Percentiles rank a stretch among this genome's conserved stretches.
Conservation (phyloP, 257 asterid genomes). For the Capsicum rhomboideum region DNA sequence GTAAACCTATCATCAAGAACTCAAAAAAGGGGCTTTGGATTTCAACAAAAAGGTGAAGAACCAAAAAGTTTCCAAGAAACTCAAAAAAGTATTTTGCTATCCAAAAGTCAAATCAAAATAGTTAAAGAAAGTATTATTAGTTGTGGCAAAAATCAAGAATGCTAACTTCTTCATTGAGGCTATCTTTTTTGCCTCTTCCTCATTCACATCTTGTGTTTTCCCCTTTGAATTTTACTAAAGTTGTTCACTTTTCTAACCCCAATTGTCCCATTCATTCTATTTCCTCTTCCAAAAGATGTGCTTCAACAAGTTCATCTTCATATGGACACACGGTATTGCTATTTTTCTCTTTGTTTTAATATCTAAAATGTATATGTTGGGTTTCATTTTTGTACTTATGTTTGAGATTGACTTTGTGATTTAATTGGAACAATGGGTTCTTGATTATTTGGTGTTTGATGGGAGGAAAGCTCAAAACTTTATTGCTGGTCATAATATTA, state of each 20-base stretch:
- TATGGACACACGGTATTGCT: conserved; percentile 6
- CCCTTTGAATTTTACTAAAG: background rate
- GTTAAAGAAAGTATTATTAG: background rate
- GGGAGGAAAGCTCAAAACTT: background rate
- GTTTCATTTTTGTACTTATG: background rate
- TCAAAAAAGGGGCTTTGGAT: background rate
- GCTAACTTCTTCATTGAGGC: conserved; percentile 34
- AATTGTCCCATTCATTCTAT: conserved; percentile 3
- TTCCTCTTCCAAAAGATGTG: conserved; percentile 16
- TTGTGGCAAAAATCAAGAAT: conserved; percentile 11
- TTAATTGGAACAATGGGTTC: background rate
- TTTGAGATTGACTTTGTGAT: background rate
- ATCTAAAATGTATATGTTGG: too few species aligned
- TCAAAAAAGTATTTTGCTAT: background rate
- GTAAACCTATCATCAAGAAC: conserved; percentile 7
- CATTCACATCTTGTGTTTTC: conserved; percentile 27
- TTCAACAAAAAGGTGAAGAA: background rate
- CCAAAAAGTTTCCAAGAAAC: background rate
- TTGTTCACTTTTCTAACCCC: background rate
- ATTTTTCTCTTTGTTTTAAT: background rate
- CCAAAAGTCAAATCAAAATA: background rate
- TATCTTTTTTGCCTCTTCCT: conserved; percentile 12
- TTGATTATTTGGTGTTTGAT: background rate
- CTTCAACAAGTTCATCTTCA: conserved; percentile 18
- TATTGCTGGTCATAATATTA: too few species aligned